Evolutionary conservation across 2,329 filamentous ascomycete species (phyloP), one percentile per base, ranked within the genome.

Genomic region (Claviceps sp.): DNA sequence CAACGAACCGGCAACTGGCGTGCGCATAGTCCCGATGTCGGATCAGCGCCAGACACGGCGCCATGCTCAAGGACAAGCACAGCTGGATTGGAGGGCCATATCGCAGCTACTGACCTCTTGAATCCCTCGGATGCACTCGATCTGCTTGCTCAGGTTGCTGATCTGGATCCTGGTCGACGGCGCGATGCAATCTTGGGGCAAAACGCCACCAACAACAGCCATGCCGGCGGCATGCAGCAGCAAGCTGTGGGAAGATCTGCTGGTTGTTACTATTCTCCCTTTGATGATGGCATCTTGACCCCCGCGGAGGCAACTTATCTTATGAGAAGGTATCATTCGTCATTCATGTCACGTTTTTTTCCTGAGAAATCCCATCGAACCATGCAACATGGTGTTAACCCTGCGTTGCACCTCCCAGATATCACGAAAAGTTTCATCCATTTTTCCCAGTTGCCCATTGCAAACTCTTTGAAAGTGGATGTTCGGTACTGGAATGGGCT

Each of bases 361-460:
- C 9, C 29, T 34, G 29, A 34, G 29, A 34, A 34, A 34, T 11
- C 9, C 9, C 29, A 34, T 34, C 29, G 29, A 34, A 34, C 9
- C 29, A 34, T 34, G 29, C 29, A 44, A 44, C 14, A 44, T 17
- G 8, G 16, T 40, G 17, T 40, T 48, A 22, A 50, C 22, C 4
- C 17, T 2, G 6, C 4, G 16, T 11, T 22, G 40, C 5, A 34
- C 7, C 16, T 20, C 68, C 40, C 34, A 79, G 80, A 29, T 86
- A 83, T 57, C 78, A 78, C 51, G 71, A 80, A 52, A 74, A 80
- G 54, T 86, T 83, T 57, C 83, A 87, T 59, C 79, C 80, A 0
- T 86, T 82, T 66, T 84, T 85, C 52, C 83, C 84, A 0, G 68
- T 88, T 26, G 82, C 83, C 0, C 79, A 82, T 9, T 70, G 72